Evolutionary conservation across 2,329 filamentous ascomycete genomes (phyloP).

Genomic region (Fusarium vanettenii): DNA sequence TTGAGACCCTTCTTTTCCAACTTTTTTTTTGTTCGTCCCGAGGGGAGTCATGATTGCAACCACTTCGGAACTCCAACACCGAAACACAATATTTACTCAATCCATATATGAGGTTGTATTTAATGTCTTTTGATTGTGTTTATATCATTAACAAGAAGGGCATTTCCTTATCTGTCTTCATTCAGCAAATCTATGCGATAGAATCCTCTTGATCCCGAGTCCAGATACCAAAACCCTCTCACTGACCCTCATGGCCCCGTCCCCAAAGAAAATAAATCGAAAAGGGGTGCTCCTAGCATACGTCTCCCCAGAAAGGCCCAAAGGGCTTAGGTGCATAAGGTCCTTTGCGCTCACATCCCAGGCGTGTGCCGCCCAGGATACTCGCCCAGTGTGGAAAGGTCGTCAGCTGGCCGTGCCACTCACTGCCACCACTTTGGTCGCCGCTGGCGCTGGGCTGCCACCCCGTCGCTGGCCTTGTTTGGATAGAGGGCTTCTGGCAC

Average conservation of each 20-base stretch:
- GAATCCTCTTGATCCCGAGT: constrained; percentile 11
- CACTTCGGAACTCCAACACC: not conserved
- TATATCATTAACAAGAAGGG: not conserved
- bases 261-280: constrained; percentile 6
- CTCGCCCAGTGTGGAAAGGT: constrained; percentile 28
- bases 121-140: not conserved
- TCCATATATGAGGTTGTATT: not conserved
- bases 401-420: constrained; percentile 32
- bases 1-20: constrained; percentile 33
- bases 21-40: constrained; percentile 16
- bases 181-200: not conserved
- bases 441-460: constrained; percentile 25
- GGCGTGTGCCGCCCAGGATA: constrained; percentile 7
- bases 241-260: constrained; percentile 11
- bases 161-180: not conserved
- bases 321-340: constrained; percentile 37
- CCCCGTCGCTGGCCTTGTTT: constrained; percentile 11
- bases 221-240: constrained; percentile 7
- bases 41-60: constrained; percentile 9
- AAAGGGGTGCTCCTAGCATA: constrained; percentile 33
- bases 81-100: not conserved
- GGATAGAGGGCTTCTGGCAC: constrained; percentile 17
- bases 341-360: constrained; percentile 5
- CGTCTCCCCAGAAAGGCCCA: constrained; percentile 13
- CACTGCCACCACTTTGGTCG: constrained; percentile 22